Evolutionary conservation across 2,329 filamentous ascomycete species (phyloP).

Genomic region (Claviceps sp.): DNA sequence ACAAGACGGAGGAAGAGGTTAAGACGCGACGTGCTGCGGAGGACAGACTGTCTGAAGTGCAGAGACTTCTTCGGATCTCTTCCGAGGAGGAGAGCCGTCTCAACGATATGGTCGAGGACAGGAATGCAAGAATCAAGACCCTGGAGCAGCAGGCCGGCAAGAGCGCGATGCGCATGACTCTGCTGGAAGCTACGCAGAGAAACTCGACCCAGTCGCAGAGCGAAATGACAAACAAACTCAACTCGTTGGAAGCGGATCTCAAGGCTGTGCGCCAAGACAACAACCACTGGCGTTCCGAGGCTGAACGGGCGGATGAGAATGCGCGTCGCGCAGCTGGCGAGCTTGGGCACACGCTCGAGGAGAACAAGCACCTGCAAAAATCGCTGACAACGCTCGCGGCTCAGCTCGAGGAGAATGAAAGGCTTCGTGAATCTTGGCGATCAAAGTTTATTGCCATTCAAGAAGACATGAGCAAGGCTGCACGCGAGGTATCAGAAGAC

Average conservation of each 20-base stretch:
- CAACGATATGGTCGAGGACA: slow-evolving; percentile 53
- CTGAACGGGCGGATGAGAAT: slow-evolving; percentile 43
- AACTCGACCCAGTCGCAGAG: slow-evolving; percentile 39
- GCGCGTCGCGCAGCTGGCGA: slow-evolving; percentile 36
- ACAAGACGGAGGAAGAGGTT: slow-evolving; percentile 50
- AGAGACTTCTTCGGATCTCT: slow-evolving; percentile 53
- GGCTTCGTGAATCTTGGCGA: slow-evolving; percentile 72
- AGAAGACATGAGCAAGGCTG: slow-evolving; percentile 69
- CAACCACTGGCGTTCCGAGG: slow-evolving; percentile 47
- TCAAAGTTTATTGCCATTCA: slow-evolving; percentile 75
- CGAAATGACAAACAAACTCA: slow-evolving; percentile 43
- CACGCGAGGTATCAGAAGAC: slow-evolving; percentile 69
- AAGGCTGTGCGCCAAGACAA: slow-evolving; percentile 42
- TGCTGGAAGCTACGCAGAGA: slow-evolving; percentile 54
- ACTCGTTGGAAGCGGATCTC: slow-evolving; percentile 39
- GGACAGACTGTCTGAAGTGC: slow-evolving; percentile 59
- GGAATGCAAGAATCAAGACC: slow-evolving; percentile 50
- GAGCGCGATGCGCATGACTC: slow-evolving; percentile 45
- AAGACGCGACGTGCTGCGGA: slow-evolving; percentile 52
- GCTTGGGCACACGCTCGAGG: slow-evolving; percentile 32
- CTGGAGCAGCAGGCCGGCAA: slow-evolving; percentile 44
- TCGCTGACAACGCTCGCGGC: slow-evolving; percentile 60
- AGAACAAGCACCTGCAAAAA: slow-evolving; percentile 62
- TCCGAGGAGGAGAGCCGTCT: slow-evolving; percentile 62
- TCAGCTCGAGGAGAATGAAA: slow-evolving; percentile 76